A percentile compares a stretch with the other conserved stretches of the same genome.
phyloP scores from a whole-genome alignment of 2,329 filamentous ascomycete genomes.

The Botrytis fabae region DNA sequence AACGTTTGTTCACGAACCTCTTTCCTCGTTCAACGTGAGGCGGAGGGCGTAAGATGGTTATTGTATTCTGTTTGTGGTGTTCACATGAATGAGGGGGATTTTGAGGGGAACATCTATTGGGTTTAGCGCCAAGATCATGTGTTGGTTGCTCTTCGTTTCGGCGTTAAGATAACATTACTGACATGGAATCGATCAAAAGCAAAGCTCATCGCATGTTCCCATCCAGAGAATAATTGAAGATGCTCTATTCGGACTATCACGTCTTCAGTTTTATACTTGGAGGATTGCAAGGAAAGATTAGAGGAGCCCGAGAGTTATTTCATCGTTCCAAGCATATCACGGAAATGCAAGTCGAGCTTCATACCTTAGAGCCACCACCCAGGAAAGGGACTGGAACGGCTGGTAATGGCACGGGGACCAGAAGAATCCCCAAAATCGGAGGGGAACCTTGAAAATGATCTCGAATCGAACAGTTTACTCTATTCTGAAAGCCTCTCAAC shows the following conservation, averaged over 20 bases:
- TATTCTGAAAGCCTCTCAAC: background rate
- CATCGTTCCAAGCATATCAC: conserved; percentile 9
- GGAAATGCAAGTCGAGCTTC: background rate
- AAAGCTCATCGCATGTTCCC: background rate
- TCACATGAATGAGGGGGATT: conserved; percentile 2
- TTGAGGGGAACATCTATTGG: background rate
- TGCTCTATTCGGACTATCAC: conserved; percentile 7
- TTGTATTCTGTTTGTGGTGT: background rate
- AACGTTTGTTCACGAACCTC: background rate
- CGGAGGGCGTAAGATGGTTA: background rate
- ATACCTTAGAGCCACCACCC: background rate
- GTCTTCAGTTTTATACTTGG: background rate
- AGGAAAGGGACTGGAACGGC: background rate
- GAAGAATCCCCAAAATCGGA: background rate
- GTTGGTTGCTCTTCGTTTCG: background rate
- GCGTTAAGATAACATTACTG: background rate
- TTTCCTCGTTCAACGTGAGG: background rate
- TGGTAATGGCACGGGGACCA: background rate
- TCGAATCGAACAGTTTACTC: background rate
- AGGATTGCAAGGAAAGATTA: background rate
- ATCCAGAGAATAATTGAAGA: background rate
- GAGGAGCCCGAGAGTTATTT: background rate
- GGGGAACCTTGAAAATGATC: background rate
- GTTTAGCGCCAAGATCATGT: conserved; percentile 6
- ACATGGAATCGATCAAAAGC: background rate